These are phyloP conservation scores for Hypomontagnella submonticulosa DNA, from an alignment of 495 filamentous ascomycete genomes.

Conservation along the genomic window DNA sequence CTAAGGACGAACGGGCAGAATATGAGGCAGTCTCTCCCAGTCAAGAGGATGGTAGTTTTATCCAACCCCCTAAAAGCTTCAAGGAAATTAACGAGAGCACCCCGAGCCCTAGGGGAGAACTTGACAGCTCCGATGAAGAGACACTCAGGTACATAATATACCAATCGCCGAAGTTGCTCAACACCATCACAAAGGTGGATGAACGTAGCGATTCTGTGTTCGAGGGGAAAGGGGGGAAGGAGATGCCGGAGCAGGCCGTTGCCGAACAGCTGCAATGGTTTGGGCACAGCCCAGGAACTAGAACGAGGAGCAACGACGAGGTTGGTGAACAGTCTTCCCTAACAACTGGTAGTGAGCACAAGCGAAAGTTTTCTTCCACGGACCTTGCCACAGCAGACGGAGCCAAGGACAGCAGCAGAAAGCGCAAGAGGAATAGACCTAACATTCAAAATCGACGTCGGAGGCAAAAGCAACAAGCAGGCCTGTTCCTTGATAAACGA, in stretches of 20 bases:
- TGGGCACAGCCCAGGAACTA: not conserved
- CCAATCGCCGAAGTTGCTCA: constrained; percentile 24
- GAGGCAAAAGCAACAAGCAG: not conserved
- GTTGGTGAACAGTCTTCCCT: not conserved
- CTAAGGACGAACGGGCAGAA: constrained; percentile 12
- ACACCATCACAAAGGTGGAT: constrained; percentile 10
- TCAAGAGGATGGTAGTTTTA: not conserved
- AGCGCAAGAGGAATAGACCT: constrained; percentile 1
- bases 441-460: no score
- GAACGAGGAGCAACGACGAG: not conserved
- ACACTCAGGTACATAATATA: constrained; percentile 26
- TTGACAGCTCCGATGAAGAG: constrained; percentile 21
- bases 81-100: constrained; percentile 34
- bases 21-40: constrained; percentile 14
- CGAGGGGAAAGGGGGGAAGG: not conserved
- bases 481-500: no score
- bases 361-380: not conserved
- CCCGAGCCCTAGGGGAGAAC: not conserved
- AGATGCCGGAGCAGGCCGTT: not conserved
- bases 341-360: not conserved
- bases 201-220: not conserved
- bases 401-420: not conserved
- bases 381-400: not conserved
- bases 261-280: not conserved
- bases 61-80: constrained; percentile 27